Base-by-base conservation (phyloP, 2,329 filamentous ascomycete species). In the Coleophoma eucalyptorum region DNA sequence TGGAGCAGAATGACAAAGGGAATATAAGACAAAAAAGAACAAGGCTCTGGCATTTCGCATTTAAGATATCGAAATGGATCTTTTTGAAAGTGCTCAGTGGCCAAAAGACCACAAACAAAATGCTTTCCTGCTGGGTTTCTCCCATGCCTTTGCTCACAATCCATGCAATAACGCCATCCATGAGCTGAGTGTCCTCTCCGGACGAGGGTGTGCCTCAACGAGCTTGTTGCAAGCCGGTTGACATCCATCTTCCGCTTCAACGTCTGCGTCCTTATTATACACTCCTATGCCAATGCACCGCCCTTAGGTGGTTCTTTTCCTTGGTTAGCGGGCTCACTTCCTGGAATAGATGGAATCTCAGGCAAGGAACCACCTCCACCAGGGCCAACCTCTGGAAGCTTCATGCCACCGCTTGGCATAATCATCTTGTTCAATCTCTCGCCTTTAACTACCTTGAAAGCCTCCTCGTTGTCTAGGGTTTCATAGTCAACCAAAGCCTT, bases 401-500 rank as follows among this genome's bases (percentile, higher is more conserved):
- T 86, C 67, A 92, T 83, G 2, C 81, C 83, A 18, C 78, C 72
- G 48, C 76, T 69, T 18, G 81, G 76, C 54, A 82, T 74, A 54
- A 77, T 79, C 46, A 89, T 71, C 53, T 89, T 89, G 1, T 84
- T 77, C 35, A 99, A 74, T 65, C 88, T 86, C 72, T 97, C 90
- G 34, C 94, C 94, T 48, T 81, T 83, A 56, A 99, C 85, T 5
- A 97, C 89, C 74, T 88, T 90, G 68, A 92, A 84, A 56, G 97
- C 95, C 69, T 99, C 94, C 3, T 87, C 84, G 68, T 87, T 89
- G 67, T 88, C 87, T 47, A 99, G 73, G 0, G 91, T 97, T 75
- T 99, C 94, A 69, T 97, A 97, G 69, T 97, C 86, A 33, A 99
- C 84, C 10, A 99, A 78, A 5, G 92, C 94, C 64, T 92, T 85